Evolutionary conservation across 805 yeast species (phyloP).

Genomic region (Zygotorulaspora sp.): DNA sequence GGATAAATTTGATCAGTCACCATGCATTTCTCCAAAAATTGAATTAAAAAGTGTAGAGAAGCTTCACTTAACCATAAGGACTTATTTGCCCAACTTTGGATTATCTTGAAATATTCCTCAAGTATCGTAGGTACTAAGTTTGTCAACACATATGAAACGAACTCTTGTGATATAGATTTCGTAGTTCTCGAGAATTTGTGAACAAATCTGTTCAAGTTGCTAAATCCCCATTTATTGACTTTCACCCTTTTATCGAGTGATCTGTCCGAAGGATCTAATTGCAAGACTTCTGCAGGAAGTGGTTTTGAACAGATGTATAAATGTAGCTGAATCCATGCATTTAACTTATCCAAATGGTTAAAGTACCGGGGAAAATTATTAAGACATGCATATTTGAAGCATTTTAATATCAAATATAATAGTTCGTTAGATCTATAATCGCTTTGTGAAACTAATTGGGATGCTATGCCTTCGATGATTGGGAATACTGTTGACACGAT

Average conservation of each 20-base stretch:
- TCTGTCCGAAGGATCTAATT: slow-evolving; percentile 46
- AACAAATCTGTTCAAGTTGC: slow-evolving; percentile 67
- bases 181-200: slow-evolving; percentile 53
- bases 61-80: slow-evolving; percentile 61
- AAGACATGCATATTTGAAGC: slow-evolving; percentile 58
- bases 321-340: slow-evolving; percentile 65
- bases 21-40: slow-evolving; percentile 61
- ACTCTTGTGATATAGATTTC: slow-evolving; percentile 43
- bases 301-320: slow-evolving; percentile 52
- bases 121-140: slow-evolving; percentile 69
- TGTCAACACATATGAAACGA: slow-evolving; percentile 49
- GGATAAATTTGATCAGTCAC: slow-evolving; percentile 55
- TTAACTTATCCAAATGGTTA: slow-evolving; percentile 36
- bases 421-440: slow-evolving; percentile 41
- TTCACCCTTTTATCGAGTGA: slow-evolving; percentile 51
- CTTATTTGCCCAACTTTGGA: slow-evolving; percentile 39
- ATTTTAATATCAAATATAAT: slow-evolving; percentile 59
- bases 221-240: slow-evolving; percentile 85
- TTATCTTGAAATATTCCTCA: slow-evolving; percentile 50
- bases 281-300: slow-evolving; percentile 49
- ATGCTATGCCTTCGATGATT: slow-evolving; percentile 49
- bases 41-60: slow-evolving; percentile 59
- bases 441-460: slow-evolving; percentile 32
- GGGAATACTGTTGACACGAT: slow-evolving; percentile 52
- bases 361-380: slow-evolving; percentile 55